Percentiles rank a stretch among this genome's conserved stretches.
phyloP scores from a whole-genome alignment of 2,329 filamentous ascomycete genomes.

The Aspergillus aculeatus region DNA sequence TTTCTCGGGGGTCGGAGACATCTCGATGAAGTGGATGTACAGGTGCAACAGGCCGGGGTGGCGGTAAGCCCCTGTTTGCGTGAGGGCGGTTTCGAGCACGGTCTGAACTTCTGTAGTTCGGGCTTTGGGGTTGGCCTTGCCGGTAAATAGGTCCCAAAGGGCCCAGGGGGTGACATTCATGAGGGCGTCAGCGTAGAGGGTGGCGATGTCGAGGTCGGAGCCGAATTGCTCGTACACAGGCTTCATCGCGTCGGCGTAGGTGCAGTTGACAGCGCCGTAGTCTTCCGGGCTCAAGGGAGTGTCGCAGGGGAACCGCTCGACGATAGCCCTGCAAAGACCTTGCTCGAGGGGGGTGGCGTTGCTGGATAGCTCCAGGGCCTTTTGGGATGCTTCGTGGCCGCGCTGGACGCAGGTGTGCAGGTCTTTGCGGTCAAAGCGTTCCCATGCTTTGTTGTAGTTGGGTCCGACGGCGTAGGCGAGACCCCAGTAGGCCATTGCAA shows the following conservation, averaged over 20 bases:
- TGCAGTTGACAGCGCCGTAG: constrained; percentile 53
- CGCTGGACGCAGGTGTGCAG: constrained; percentile 44
- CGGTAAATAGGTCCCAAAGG: constrained; percentile 61
- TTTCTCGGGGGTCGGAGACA: constrained; percentile 64
- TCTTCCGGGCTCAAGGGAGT: constrained; percentile 42
- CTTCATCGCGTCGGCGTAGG: constrained; percentile 62
- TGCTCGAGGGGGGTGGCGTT: constrained; percentile 53
- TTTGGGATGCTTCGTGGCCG: constrained; percentile 45
- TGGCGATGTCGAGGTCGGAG: constrained; percentile 59
- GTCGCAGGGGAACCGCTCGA: constrained; percentile 57
- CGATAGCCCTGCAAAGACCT: constrained; percentile 62
- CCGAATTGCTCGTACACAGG: constrained; percentile 52
- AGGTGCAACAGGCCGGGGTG: constrained; percentile 72
- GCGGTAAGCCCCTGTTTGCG: constrained; percentile 44
- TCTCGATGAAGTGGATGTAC: constrained; percentile 75
- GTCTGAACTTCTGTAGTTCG: constrained; percentile 57
- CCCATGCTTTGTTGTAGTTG: constrained; percentile 56
- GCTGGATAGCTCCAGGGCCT: constrained; percentile 43
- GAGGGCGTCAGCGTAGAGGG: constrained; percentile 62
- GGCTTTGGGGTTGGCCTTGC: constrained; percentile 54
- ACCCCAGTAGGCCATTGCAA: constrained; percentile 51
- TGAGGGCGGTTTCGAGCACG: constrained; percentile 59
- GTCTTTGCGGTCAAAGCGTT: constrained; percentile 47
- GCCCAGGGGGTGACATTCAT: constrained; percentile 66
- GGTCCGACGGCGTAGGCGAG: constrained; percentile 51